Evolutionary conservation across 2,329 filamentous ascomycete genomes (phyloP).

Genomic region (Cladosporium austrohemisphaericum): DNA sequence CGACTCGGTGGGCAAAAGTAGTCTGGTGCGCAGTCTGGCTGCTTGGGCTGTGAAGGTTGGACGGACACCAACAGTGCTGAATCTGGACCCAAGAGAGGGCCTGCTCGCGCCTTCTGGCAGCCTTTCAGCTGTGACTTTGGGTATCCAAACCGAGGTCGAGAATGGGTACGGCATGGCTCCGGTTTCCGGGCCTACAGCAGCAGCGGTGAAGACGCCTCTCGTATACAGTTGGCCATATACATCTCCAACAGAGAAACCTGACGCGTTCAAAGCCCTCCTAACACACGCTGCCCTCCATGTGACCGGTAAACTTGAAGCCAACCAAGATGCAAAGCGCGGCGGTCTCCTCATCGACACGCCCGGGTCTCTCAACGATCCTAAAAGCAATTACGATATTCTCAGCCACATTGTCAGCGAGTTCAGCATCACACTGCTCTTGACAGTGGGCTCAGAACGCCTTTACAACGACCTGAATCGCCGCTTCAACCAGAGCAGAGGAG

Average conservation of each 20-base stretch:
- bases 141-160: conserved; percentile 81
- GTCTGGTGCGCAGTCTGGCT: conserved; percentile 53
- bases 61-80: conserved; percentile 75
- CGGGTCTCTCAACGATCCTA: conserved; percentile 62
- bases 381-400: conserved; percentile 68
- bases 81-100: conserved; percentile 73
- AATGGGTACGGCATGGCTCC: conserved; percentile 81
- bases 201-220: conserved; percentile 87
- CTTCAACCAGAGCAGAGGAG: conserved; percentile 49
- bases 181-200: conserved; percentile 80
- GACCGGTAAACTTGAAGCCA: conserved; percentile 71
- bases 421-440: conserved; percentile 69
- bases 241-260: conserved; percentile 66
- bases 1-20: conserved; percentile 68
- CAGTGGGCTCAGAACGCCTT: conserved; percentile 74
- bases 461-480: conserved; percentile 69
- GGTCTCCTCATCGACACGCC: conserved; percentile 86
- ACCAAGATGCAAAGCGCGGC: conserved; percentile 64
- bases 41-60: conserved; percentile 79
- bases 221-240: conserved; percentile 83
- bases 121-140: conserved; percentile 80
- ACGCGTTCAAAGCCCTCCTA: conserved; percentile 68
- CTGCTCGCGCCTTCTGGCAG: conserved; percentile 61
- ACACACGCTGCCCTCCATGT: conserved; percentile 75
- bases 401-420: conserved; percentile 72